Base-by-base conservation (phyloP, 495 filamentous ascomycete genomes). In the Aspergillus nidulans region DNA sequence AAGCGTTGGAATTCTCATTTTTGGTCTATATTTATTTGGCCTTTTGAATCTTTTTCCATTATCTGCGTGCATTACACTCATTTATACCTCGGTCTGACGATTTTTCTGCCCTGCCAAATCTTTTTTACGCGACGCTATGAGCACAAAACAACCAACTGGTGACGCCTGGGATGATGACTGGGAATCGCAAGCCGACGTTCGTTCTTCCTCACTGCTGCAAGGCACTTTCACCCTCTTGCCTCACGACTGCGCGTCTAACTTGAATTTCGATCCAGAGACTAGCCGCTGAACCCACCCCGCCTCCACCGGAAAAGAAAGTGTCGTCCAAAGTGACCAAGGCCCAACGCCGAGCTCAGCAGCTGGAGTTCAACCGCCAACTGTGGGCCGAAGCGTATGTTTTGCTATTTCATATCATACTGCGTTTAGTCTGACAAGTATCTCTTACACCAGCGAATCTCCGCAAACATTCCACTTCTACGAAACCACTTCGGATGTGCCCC, bases 81-180 rank as follows among this genome's bases (percentile, higher is more conserved):
- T 49, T 47, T 47, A 30, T 23, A 32, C 16, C 13, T 19, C 20
- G 10, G 24, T 19, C 19, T 45, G 47, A 38, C 46, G 23, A 40
- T 48, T 43, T 56, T 49, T 62, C 12, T 15, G n/a, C 26, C n/a
- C 20, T 45, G 58, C 42, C 5, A 23, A n/a, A 39, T 53, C 38
- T 47, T 58, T 49, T 44, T 30, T 20, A 23, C 21, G 32, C 40
- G 25, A 69, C 58, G 56, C 15, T 6, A 86, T 86, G 78, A 81
- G 77, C 53, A 77, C 75, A 60, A 78, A 73, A 45, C 71, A 69
- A 52, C 62, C 63, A 38, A 69, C 74, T 51, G 56, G 60, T 53
- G 84, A 95, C 66, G 90, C 89, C 43, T 96, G 91, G 91, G 91
- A 90, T 53, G 90, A 92, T 59, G 89, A 96, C 62, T 96, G 90